Conservation (phyloP, 2,329 filamentous ascomycete species). For the Xylariaceae sp. region DNA sequence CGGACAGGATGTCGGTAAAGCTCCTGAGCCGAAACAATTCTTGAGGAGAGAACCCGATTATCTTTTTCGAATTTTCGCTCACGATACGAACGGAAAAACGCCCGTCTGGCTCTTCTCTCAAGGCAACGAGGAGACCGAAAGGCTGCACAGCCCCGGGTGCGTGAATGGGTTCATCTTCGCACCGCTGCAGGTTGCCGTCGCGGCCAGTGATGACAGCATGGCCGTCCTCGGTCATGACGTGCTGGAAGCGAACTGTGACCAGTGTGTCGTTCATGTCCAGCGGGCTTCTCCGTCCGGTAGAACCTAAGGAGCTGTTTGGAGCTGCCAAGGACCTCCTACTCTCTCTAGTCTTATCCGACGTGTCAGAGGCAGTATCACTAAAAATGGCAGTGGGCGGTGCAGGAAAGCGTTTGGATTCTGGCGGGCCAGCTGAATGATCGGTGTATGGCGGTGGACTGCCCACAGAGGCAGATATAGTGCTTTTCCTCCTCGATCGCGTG, state of each 20-base stretch:
- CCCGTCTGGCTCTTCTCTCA: conserved; percentile 63
- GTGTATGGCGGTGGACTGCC: conserved; percentile 8
- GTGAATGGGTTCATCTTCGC: conserved; percentile 88
- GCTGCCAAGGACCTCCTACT: conserved; percentile 4
- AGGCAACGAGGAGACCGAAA: conserved; percentile 69
- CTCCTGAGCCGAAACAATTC: conserved; percentile 66
- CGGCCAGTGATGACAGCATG: conserved; percentile 78
- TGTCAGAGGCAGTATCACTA: conserved; percentile 18
- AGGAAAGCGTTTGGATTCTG: background rate
- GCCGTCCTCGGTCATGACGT: conserved; percentile 67
- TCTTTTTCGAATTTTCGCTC: conserved; percentile 69
- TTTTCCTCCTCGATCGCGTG: conserved; percentile 9
- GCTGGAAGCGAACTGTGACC: conserved; percentile 69
- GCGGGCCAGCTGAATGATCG: conserved; percentile 5
- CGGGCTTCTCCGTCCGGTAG: conserved; percentile 7
- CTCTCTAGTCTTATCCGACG: conserved; percentile 14
- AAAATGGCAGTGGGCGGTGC: conserved; percentile 13
- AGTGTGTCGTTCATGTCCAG: conserved; percentile 33
- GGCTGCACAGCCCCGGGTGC: conserved; percentile 74
- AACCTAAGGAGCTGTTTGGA: conserved; percentile 5
- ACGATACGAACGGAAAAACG: conserved; percentile 63
- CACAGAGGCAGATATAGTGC: conserved; percentile 7
- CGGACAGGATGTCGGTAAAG: conserved; percentile 76
- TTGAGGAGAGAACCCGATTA: conserved; percentile 71
- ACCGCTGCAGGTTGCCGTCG: conserved; percentile 65